These are phyloP conservation scores for Dioscorea dumetorum DNA, from an alignment of 106 monocot species.

Conservation along the genomic window DNA sequence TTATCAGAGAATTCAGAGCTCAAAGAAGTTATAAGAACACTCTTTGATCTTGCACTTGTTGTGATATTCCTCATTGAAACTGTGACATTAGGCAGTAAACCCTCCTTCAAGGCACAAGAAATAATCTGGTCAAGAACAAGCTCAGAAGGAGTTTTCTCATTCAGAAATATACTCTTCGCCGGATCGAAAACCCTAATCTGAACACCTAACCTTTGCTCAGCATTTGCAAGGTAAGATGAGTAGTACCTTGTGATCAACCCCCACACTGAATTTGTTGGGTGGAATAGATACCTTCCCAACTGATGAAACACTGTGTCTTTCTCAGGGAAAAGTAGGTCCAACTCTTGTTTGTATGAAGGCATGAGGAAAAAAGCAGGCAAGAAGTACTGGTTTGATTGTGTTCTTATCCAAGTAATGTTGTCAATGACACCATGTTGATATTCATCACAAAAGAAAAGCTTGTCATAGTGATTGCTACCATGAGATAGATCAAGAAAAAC, in stretches of 20 bases:
- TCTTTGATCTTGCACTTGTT: conserved; percentile 12
- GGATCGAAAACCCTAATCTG: conserved; percentile 4
- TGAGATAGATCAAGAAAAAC: conserved; percentile 56
- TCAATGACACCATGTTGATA: conserved; percentile 36
- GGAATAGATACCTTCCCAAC: conserved; percentile 44
- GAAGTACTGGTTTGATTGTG: conserved; percentile 75
- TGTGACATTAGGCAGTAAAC: conserved; percentile 27
- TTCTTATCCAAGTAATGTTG: conserved; percentile 58
- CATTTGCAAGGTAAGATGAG: conserved; percentile 44
- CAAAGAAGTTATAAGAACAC: conserved; percentile 51
- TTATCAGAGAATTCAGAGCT: conserved; percentile 41
- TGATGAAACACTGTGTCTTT: conserved; percentile 86
- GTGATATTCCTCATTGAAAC: background rate
- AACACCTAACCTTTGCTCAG: conserved; percentile 28
- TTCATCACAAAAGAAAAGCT: conserved; percentile 72
- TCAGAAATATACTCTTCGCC: background rate
- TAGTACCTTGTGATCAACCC: conserved; percentile 8
- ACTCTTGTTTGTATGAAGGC: conserved; percentile 47
- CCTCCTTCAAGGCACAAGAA: conserved; percentile 32
- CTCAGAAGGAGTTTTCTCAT: background rate
- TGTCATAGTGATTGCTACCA: conserved; percentile 46
- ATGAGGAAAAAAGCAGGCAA: conserved; percentile 64
- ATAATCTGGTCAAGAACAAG: conserved; percentile 30
- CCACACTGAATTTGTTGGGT: conserved; percentile 1
- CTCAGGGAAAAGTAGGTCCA: conserved; percentile 53